These are phyloP conservation scores for Pyrenophora seminiperda DNA, from an alignment of 2,329 filamentous ascomycete genomes.

Conservation along the genomic window DNA sequence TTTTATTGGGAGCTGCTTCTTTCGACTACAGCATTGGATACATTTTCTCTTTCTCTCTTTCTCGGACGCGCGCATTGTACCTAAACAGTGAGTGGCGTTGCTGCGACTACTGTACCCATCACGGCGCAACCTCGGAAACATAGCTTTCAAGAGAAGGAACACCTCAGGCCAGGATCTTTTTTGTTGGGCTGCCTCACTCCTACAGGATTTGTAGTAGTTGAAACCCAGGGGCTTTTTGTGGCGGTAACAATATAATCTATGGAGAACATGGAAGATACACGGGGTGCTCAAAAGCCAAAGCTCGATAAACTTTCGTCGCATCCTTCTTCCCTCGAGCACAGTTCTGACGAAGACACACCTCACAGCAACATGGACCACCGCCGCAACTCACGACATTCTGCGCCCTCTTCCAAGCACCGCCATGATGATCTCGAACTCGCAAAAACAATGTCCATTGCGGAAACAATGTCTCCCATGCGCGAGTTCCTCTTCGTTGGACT, in stretches of 20 bases:
- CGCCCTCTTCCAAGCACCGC: neutral
- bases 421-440: conserved; percentile 19
- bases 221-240: too few relatives aligned
- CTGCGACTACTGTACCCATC: too few relatives aligned
- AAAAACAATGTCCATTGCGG: conserved; percentile 28
- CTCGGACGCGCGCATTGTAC: too few relatives aligned
- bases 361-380: neutral
- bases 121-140: too few relatives aligned
- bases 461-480: conserved; percentile 27
- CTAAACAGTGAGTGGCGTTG: too few relatives aligned
- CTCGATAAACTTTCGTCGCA: neutral
- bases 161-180: too few relatives aligned
- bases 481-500: conserved; percentile 35
- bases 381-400: neutral
- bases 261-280: neutral
- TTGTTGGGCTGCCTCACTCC: too few relatives aligned
- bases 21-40: too few relatives aligned
- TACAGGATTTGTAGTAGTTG: too few relatives aligned
- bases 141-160: too few relatives aligned
- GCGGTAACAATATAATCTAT: neutral
- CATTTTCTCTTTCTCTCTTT: too few relatives aligned
- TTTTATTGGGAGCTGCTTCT: too few relatives aligned
- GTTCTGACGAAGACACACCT: neutral
- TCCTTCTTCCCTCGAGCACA: neutral
- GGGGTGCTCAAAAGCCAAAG: neutral